Evolutionary conservation across 768 basidiomycete species (phyloP).

Genomic region (Pluteus cervinus): DNA sequence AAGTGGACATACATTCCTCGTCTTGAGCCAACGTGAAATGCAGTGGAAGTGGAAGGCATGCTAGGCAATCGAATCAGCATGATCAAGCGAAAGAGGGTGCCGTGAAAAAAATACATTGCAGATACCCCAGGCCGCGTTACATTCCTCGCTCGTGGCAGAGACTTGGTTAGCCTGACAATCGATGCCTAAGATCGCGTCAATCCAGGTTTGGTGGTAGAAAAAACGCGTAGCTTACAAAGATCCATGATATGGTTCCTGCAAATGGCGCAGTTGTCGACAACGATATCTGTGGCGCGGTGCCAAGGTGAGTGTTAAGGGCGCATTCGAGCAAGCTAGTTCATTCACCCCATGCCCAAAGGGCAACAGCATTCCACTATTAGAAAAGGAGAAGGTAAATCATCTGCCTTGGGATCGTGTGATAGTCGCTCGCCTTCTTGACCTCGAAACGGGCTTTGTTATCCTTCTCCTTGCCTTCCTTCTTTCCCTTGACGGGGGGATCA

Average conservation of each 20-base stretch:
- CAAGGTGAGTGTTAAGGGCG: conserved; percentile 4
- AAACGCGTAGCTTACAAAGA: conserved; percentile 53
- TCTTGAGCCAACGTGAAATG: conserved; percentile 84
- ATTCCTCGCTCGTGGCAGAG: conserved; percentile 93
- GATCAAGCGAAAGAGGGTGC: not conserved
- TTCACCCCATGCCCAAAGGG: conserved; percentile 98
- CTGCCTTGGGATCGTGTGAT: not conserved
- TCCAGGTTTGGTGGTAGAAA: conserved; percentile 4
- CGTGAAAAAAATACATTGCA: conserved; percentile 69
- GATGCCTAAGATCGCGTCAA: conserved; percentile 63
- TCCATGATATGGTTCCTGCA: conserved; percentile 99
- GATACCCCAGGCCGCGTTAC: conserved; percentile 98
- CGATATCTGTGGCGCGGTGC: conserved; percentile 63
- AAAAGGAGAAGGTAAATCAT: conserved; percentile 7
- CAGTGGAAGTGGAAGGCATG: conserved; percentile 10
- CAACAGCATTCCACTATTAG: conserved; percentile 93
- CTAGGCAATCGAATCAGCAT: not conserved
- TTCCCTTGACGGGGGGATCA: conserved; percentile 40
- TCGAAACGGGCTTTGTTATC: conserved; percentile 81
- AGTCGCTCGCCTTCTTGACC: conserved; percentile 85
- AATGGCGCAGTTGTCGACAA: conserved; percentile 99
- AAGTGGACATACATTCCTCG: conserved; percentile 89
- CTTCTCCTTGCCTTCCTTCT: conserved; percentile 49
- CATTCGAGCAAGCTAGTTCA: conserved; percentile 2
- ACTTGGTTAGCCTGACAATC: conserved; percentile 99